Base-by-base conservation (phyloP, 495 filamentous ascomycete genomes). In the Tirmania nivea region DNA sequence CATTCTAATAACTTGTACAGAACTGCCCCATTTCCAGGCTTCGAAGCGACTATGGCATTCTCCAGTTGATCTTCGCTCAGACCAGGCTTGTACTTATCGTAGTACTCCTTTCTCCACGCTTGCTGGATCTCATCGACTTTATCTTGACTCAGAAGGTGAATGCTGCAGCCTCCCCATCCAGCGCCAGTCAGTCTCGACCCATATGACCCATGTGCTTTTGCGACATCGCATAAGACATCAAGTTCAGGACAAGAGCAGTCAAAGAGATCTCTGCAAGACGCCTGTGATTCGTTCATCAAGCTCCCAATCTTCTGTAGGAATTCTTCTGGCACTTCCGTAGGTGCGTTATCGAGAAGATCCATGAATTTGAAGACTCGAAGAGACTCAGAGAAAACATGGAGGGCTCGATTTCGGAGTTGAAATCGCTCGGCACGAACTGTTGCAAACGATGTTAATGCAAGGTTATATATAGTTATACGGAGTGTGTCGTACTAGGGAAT, bases 141-240 rank as follows among this genome's bases (percentile, higher is more conserved):
- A 54, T 85, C 77, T 59, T 79, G 81, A 2, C 89, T 82, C 49
- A 96, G 79, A 54, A 97, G 74, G 67, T 97, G 92, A 50, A 97
- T 89, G 48, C 76, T 86, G 67, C 92, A 96, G 11, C 90, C 90
- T 56, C 90, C 90, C 90, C 90, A 97, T 31, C 90, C 90, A 14
- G 90, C 90, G 50, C 90, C 90, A 1, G 90, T 97, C 61, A 96
- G 68, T 9, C 90, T 75, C 58, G 81, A 84, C 19, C 90, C 92
- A 67, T 83, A 89, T 42, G 80, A 75, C 19, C 92, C 90, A 4
- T 81, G 83, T 47, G 69, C 69, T 11, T 78, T 73, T 1, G 90
- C 89, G 58, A 96, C 79, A 31, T 68, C 61, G 64, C 88, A 95
- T 39, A 97, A 74, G 52, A 83, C 73, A 64, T 97, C 92, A 35